Evolutionary conservation across 2,329 filamentous ascomycete species (phyloP), one percentile per base, ranked within the genome.

Genomic region (Rutstroemia sp.): DNA sequence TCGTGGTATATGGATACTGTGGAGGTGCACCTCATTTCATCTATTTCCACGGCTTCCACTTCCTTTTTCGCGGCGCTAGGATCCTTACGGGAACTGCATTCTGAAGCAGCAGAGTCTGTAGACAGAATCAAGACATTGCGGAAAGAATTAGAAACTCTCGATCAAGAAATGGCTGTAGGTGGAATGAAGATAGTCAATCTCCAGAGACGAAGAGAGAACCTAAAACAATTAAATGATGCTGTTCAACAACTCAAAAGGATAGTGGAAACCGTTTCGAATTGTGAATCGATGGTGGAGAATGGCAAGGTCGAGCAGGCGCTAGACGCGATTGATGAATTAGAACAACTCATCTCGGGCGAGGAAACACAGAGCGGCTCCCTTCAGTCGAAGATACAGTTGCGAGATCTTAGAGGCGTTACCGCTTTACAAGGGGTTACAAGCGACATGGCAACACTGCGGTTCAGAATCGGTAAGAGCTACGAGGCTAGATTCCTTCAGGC

Each of bases 1-100:
- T 97, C 94, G 0, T 99, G 94, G 94, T 99, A 99, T 71, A 96
- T 99, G 91, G 94, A 99, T 70, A 99, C 94, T 0, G 91, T 99
- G 21, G 94, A 99, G 70, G 90, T 99, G 54, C 94, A 99, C 69
- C 77, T 99, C 7, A 96, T 99, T 64, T 90, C 89, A 34, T 96
- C 92, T 0, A 99, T 99, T 60, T 97, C 92, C 2, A 91, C 89
- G 0, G 94, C 94, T 1, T 97, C 94, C 0, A 91, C 90, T 0
- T 96, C 92, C 0, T 99, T 99, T 71, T 99, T 99, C 67, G 92
- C 91, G 0, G 94, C 94, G 0, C 76, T 99, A 0, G 92, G 94
- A 0, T 95, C 92, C 0, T 75, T 99, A 36, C 87, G 90, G 62
- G 90, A 96, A 68, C 76, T 99, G 10, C 92, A 99, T 69, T 87